These are phyloP conservation scores for Wallacemonas collosoma DNA, from an alignment of 208 protist genomes.

Conservation along the genomic window DNA sequence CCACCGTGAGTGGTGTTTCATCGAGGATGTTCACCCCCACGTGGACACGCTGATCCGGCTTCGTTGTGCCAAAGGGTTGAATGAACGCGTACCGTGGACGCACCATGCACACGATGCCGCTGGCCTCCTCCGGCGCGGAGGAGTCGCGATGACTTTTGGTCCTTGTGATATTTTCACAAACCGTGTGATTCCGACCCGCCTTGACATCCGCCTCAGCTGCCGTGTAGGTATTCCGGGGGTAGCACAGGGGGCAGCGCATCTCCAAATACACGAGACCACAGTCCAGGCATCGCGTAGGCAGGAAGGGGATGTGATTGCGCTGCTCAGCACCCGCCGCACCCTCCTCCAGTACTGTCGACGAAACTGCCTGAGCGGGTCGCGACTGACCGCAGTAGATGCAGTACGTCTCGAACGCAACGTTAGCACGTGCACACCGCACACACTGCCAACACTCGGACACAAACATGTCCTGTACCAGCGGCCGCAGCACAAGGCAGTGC, in stretches of 20 bases:
- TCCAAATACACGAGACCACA: conserved; percentile 77
- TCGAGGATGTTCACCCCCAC: conserved; percentile 21
- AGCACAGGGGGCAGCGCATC: conserved; percentile 69
- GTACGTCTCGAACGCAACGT: conserved; percentile 79
- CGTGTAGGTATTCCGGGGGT: conserved; percentile 2
- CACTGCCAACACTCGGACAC: conserved; percentile 76
- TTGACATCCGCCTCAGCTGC: too few relatives aligned
- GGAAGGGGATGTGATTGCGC: conserved; percentile 50
- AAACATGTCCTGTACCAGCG: conserved; percentile 47
- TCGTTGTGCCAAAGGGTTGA: conserved; percentile 51
- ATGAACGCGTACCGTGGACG: conserved; percentile 54
- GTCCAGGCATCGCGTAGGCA: conserved; percentile 54
- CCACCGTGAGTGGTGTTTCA: background rate
- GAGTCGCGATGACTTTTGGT: conserved; percentile 26
- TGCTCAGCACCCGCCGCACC: conserved; percentile 14
- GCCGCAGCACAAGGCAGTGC: conserved; percentile 66
- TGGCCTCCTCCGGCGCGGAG: conserved; percentile 36
- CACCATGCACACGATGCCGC: conserved; percentile 64
- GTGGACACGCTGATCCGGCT: conserved; percentile 52
- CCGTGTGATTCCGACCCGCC: background rate
- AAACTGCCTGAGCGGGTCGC: conserved; percentile 13
- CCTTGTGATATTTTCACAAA: conserved; percentile 3
- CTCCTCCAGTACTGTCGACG: background rate
- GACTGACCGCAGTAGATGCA: conserved; percentile 73
- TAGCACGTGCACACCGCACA: conserved; percentile 49